Conservation (phyloP, 1,284 basidiomycete species). For the Vanrija humicola region DNA sequence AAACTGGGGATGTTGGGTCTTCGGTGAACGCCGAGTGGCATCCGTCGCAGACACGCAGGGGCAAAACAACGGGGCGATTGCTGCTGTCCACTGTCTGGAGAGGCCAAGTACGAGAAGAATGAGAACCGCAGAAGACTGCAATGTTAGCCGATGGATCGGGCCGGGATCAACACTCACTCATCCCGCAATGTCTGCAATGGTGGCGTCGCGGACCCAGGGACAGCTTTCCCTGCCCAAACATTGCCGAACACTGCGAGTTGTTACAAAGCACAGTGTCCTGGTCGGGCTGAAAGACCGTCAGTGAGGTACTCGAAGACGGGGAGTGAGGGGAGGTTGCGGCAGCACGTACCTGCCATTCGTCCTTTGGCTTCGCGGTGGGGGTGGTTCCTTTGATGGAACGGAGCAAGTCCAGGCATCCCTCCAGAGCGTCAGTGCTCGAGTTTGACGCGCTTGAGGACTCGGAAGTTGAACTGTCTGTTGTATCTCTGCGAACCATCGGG, state of each 20-base stretch:
- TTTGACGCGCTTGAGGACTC: background rate
- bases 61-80: conserved; percentile 13
- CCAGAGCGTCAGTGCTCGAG: background rate
- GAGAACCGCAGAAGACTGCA: conserved; percentile 30
- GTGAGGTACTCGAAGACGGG: background rate
- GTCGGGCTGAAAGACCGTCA: conserved; percentile 24
- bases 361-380: conserved; percentile 11
- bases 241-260: conserved; percentile 36
- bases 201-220: conserved; percentile 36
- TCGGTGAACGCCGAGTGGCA: conserved; percentile 19
- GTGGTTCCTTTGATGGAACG: conserved; percentile 4
- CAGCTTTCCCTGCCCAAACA: conserved; percentile 35
- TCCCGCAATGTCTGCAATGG: conserved; percentile 43
- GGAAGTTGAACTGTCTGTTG: too few species aligned
- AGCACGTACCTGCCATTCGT: conserved; percentile 36
- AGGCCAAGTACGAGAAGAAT: conserved; percentile 27
- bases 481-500: background rate
- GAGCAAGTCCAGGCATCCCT: conserved; percentile 5
- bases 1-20: background rate
- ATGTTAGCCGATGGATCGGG: too few species aligned
- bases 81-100: conserved; percentile 13
- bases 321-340: background rate
- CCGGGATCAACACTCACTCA: background rate
- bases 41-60: conserved; percentile 38
- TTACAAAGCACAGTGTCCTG: conserved; percentile 36